These are phyloP conservation scores for Penicillium herquei DNA, from an alignment of 495 filamentous ascomycete genomes.

Conservation along the genomic window DNA sequence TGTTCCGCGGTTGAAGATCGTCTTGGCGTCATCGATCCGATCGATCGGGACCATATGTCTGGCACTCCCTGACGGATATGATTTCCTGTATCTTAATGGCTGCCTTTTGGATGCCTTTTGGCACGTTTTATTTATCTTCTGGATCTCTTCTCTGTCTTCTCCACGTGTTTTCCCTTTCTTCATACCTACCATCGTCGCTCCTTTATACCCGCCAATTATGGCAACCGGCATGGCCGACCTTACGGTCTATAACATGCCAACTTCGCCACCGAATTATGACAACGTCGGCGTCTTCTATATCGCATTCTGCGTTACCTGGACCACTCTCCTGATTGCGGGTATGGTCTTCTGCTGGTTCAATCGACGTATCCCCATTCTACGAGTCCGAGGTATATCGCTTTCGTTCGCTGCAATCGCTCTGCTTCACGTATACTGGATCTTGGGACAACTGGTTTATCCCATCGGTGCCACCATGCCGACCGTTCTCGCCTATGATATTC, in stretches of 20 bases:
- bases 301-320: constrained; percentile 10
- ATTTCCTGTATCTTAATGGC: no score
- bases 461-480: constrained; percentile 3
- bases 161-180: not conserved
- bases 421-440: constrained; percentile 13
- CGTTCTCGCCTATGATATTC: constrained; percentile 9
- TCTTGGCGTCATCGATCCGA: not conserved
- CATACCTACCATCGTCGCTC: not conserved
- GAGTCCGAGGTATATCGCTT: constrained; percentile 8
- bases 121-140: not conserved
- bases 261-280: constrained; percentile 7
- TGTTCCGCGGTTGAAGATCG: not conserved
- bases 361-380: constrained; percentile 5
- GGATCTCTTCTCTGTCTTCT: not conserved
- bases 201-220: not conserved
- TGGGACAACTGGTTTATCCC: constrained; percentile 9
- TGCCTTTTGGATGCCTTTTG: no score
- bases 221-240: constrained; percentile 6
- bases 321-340: constrained; percentile 3
- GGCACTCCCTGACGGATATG: not conserved
- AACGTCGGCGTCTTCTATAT: constrained; percentile 11
- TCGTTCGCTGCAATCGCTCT: constrained; percentile 8
- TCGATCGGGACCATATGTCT: not conserved
- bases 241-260: constrained; percentile 13
- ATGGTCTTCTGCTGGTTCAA: constrained; percentile 11